phyloP scores from a whole-genome alignment of 495 filamentous ascomycete genomes.

The Acidomyces sp. region DNA sequence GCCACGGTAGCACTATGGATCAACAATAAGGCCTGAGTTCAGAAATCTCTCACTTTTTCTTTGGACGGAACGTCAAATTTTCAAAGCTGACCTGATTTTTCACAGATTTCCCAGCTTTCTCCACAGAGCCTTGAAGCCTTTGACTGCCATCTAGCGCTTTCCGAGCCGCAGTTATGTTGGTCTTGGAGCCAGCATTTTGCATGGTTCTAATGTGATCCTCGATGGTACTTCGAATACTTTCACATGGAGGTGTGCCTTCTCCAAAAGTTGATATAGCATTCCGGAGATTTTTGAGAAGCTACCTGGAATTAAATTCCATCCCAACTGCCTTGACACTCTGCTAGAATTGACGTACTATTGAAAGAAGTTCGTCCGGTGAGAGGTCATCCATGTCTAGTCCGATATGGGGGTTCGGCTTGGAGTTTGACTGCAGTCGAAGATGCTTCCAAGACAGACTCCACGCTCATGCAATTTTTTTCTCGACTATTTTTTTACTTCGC shows the following conservation, averaged over 20 bases:
- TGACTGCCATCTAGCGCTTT: background rate
- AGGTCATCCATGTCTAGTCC: background rate
- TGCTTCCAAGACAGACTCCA: background rate
- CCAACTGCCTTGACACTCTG: background rate
- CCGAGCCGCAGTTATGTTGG: constrained; percentile 5
- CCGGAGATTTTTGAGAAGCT: constrained; percentile 16
- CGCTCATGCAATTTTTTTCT: background rate
- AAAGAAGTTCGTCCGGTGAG: constrained; percentile 10
- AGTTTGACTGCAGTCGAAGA: background rate
- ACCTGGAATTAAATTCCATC: background rate
- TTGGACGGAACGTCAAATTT: too few species aligned
- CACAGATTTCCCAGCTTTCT: too few species aligned
- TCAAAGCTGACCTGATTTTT: too few species aligned
- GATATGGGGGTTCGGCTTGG: background rate
- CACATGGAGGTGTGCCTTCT: constrained; percentile 15
- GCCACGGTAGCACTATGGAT: too few species aligned
- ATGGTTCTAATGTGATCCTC: constrained; percentile 11
- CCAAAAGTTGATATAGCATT: constrained; percentile 14
- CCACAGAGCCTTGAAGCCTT: too few species aligned
- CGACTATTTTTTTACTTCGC: background rate
- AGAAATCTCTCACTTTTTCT: too few species aligned
- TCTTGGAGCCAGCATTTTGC: background rate
- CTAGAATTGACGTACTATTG: constrained; percentile 5
- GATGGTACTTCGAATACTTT: constrained; percentile 10
- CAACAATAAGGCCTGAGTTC: too few species aligned